A percentile compares a stretch with the other conserved stretches of the same genome.
These are phyloP conservation scores for Chaetomiaceae sp. DNA, from an alignment of 2,329 filamentous ascomycete species.

Conservation along the genomic window DNA sequence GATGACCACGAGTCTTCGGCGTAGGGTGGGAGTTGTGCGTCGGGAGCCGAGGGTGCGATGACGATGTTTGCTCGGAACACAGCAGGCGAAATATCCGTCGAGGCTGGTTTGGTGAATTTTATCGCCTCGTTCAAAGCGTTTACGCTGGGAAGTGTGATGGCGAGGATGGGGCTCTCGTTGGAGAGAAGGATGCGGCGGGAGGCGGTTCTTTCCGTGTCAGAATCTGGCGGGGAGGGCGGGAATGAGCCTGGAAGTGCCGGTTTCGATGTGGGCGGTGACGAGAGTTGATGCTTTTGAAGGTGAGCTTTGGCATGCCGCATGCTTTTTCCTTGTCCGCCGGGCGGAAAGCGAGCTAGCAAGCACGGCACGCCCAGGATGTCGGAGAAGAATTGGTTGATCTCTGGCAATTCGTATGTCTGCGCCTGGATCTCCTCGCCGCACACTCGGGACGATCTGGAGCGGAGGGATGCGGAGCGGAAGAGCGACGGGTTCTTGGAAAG, in stretches of 20 bases:
- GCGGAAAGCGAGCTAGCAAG: conserved; percentile 76
- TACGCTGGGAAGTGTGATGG: conserved; percentile 76
- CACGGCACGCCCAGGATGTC: conserved; percentile 72
- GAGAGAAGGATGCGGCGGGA: conserved; percentile 67
- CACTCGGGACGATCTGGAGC: conserved; percentile 58
- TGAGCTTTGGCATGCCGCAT: conserved; percentile 69
- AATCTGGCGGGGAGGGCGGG: conserved; percentile 55
- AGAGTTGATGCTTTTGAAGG: conserved; percentile 53
- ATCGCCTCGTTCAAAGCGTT: conserved; percentile 73
- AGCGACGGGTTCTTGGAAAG: conserved; percentile 63
- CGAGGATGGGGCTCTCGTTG: conserved; percentile 90
- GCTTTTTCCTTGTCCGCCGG: conserved; percentile 54
- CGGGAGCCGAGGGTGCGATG: conserved; percentile 43
- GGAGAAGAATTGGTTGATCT: conserved; percentile 75
- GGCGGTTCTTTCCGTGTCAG: conserved; percentile 43
- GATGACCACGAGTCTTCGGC: conserved; percentile 74
- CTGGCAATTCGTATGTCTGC: conserved; percentile 61
- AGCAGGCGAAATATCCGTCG: conserved; percentile 60
- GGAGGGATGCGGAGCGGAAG: conserved; percentile 41
- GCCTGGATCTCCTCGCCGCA: conserved; percentile 76
- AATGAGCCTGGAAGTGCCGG: conserved; percentile 48
- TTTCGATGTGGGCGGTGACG: conserved; percentile 10
- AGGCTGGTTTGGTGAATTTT: conserved; percentile 42
- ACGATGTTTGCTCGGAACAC: conserved; percentile 90
- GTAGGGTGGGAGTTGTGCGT: conserved; percentile 52